These are phyloP conservation scores for Eryngium alpinum DNA, from an alignment of 140 eudicot genomes.

Conservation along the genomic window DNA sequence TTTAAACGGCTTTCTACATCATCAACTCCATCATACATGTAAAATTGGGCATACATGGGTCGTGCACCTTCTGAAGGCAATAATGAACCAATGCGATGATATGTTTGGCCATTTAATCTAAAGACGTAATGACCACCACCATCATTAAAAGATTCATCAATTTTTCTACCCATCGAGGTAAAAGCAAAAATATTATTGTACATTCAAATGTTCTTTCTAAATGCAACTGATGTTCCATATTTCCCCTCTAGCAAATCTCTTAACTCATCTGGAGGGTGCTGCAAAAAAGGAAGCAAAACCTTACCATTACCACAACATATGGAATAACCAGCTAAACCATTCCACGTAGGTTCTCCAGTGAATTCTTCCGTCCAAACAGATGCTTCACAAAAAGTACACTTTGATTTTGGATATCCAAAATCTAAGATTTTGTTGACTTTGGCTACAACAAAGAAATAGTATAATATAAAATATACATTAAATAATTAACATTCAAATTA, in stretches of 20 bases:
- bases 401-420: not conserved
- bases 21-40: slow-evolving; percentile 18
- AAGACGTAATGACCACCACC: slow-evolving; percentile 7
- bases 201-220: not conserved
- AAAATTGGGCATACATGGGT: slow-evolving; percentile 22
- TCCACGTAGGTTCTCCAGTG: not conserved
- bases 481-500: too few relatives aligned
- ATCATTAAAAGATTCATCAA: slow-evolving; percentile 5
- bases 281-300: slow-evolving; percentile 4
- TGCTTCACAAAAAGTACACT: not conserved
- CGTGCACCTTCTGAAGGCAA: not conserved
- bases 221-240: not conserved
- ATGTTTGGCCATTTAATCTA: not conserved
- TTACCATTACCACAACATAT: not conserved
- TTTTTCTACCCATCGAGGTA: slow-evolving; percentile 22
- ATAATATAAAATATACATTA: too few relatives aligned
- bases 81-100: slow-evolving; percentile 20
- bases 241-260: not conserved
- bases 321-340: not conserved
- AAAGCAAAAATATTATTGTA: slow-evolving; percentile 24
- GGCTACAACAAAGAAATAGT: not conserved
- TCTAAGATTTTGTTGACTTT: not conserved
- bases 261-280: not conserved
- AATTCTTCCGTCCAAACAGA: not conserved
- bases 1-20: not conserved